These are phyloP conservation scores for Herpetomonas samuelpessoai DNA, from an alignment of 208 protist species.

Conservation along the genomic window DNA sequence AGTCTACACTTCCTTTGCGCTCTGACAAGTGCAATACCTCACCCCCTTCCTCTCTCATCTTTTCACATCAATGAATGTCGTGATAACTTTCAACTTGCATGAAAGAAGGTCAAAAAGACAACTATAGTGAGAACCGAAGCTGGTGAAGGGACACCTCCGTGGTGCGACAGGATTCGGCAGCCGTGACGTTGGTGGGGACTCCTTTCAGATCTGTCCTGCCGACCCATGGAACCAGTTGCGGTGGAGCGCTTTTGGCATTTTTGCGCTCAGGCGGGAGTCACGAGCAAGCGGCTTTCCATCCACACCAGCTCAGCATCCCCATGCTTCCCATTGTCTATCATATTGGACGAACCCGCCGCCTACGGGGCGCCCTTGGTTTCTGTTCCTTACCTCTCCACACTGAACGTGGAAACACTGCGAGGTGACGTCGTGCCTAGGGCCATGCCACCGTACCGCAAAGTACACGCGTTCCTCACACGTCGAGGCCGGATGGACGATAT, in stretches of 20 bases:
- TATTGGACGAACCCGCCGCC: slow-evolving; percentile 33
- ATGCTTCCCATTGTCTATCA: slow-evolving; percentile 30
- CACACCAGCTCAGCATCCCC: slow-evolving; percentile 4
- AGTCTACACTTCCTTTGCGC: too few species aligned
- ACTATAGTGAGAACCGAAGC: too few species aligned
- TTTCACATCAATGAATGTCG: too few species aligned
- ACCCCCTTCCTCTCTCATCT: too few species aligned
- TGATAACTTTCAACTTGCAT: too few species aligned
- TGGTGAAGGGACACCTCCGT: too few species aligned
- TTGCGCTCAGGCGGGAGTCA: slow-evolving; percentile 49
- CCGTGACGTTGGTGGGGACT: too few species aligned
- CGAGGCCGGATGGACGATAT: slow-evolving; percentile 41
- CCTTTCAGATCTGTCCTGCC: too few species aligned
- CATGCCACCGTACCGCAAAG: slow-evolving; percentile 41
- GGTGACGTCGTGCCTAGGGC: slow-evolving; percentile 43
- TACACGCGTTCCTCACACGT: slow-evolving; percentile 48
- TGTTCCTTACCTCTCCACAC: slow-evolving; percentile 62
- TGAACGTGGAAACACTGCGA: slow-evolving; percentile 68
- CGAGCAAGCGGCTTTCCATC: slow-evolving; percentile 55
- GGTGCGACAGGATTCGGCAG: too few species aligned
- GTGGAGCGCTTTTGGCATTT: slow-evolving; percentile 62
- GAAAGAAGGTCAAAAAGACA: too few species aligned
- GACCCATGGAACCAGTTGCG: slow-evolving; percentile 4
- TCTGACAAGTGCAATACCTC: too few species aligned
- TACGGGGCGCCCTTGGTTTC: slow-evolving; percentile 52